These are phyloP conservation scores for Starmerella floris DNA, from an alignment of 805 yeast genomes.

Conservation along the genomic window DNA sequence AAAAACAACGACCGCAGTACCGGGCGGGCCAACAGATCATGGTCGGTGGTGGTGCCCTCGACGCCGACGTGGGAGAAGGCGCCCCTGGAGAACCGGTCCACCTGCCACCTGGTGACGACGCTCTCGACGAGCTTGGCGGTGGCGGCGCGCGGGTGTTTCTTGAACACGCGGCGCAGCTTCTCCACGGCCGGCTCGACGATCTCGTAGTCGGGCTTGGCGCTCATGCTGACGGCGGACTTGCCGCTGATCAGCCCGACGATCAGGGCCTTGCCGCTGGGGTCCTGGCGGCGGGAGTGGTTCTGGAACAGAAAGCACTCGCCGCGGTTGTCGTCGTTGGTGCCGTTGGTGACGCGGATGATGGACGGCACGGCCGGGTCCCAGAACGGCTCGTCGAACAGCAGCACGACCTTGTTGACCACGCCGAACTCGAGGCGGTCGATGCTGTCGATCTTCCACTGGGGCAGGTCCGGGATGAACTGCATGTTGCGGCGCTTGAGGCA, in stretches of 20 bases:
- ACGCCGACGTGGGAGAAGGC: slow-evolving; percentile 44
- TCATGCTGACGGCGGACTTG: slow-evolving; percentile 27
- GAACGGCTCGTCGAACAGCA: slow-evolving; percentile 29
- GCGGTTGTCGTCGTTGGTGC: slow-evolving; percentile 18
- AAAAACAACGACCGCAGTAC: slow-evolving; percentile 29
- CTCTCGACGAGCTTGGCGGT: slow-evolving; percentile 26
- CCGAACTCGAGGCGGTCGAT: slow-evolving; percentile 32
- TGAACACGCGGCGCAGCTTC: slow-evolving; percentile 24
- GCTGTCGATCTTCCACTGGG: slow-evolving; percentile 31
- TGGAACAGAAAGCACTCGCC: slow-evolving; percentile 32
- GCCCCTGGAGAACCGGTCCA: slow-evolving; percentile 66
- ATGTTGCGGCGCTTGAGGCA: slow-evolving; percentile 29
- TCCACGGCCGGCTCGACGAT: slow-evolving; percentile 27
- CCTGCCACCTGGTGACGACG: slow-evolving; percentile 60
- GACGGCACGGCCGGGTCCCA: slow-evolving; percentile 30
- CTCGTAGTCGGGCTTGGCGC: slow-evolving; percentile 25
- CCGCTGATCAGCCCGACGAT: slow-evolving; percentile 32
- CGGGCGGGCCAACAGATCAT: slow-evolving; percentile 31
- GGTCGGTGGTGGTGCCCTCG: slow-evolving; percentile 34
- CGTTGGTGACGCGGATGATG: slow-evolving; percentile 24
- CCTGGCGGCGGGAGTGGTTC: slow-evolving; percentile 26
- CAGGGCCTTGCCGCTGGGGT: slow-evolving; percentile 27
- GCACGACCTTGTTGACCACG: slow-evolving; percentile 30
- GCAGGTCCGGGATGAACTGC: slow-evolving; percentile 32
- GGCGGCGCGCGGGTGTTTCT: slow-evolving; percentile 14